Percentiles rank a stretch among this genome's conserved stretches.
phyloP scores from a whole-genome alignment of 495 filamentous ascomycete genomes.

The Aspergillus bertholletiae region DNA sequence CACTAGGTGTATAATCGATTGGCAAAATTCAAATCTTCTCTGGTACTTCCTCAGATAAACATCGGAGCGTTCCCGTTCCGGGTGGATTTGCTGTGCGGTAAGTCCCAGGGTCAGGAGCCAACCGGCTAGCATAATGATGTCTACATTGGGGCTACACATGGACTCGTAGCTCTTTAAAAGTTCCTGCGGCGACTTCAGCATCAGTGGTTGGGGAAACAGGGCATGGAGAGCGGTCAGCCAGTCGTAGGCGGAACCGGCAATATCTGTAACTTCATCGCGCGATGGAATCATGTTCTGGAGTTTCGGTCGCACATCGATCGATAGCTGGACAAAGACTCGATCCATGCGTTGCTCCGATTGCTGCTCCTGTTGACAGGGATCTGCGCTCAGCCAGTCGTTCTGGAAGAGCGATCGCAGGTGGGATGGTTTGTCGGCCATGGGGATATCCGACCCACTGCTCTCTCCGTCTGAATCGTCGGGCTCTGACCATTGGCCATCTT shows the following conservation, averaged over 20 bases:
- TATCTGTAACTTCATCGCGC: slow-evolving; percentile 11
- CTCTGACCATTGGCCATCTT: not conserved
- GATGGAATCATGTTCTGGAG: slow-evolving; percentile 23
- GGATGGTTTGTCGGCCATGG: slow-evolving; percentile 16
- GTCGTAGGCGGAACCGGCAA: slow-evolving; percentile 12
- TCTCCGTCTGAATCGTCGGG: slow-evolving; percentile 6
- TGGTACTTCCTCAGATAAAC: not conserved
- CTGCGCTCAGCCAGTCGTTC: slow-evolving; percentile 26
- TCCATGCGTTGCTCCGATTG: slow-evolving; percentile 5
- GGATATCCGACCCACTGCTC: slow-evolving; percentile 15
- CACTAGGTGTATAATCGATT: slow-evolving; percentile 16
- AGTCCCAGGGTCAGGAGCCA: slow-evolving; percentile 23
- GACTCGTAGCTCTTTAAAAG: slow-evolving; percentile 17
- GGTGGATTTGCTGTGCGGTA: slow-evolving; percentile 20
- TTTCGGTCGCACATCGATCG: slow-evolving; percentile 5
- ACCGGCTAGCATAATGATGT: slow-evolving; percentile 19
- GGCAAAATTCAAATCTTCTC: slow-evolving; percentile 8
- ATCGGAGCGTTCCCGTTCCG: not conserved
- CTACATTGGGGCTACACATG: slow-evolving; percentile 18
- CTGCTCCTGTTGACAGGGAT: slow-evolving; percentile 2
- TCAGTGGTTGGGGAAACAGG: slow-evolving; percentile 18
- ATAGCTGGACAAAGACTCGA: slow-evolving; percentile 9
- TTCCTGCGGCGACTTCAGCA: slow-evolving; percentile 11
- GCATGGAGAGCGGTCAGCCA: slow-evolving; percentile 19
- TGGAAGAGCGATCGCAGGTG: slow-evolving; percentile 27